These are phyloP conservation scores for Colletotrichum abscissum DNA, from an alignment of 2,329 filamentous ascomycete species.

Conservation along the genomic window DNA sequence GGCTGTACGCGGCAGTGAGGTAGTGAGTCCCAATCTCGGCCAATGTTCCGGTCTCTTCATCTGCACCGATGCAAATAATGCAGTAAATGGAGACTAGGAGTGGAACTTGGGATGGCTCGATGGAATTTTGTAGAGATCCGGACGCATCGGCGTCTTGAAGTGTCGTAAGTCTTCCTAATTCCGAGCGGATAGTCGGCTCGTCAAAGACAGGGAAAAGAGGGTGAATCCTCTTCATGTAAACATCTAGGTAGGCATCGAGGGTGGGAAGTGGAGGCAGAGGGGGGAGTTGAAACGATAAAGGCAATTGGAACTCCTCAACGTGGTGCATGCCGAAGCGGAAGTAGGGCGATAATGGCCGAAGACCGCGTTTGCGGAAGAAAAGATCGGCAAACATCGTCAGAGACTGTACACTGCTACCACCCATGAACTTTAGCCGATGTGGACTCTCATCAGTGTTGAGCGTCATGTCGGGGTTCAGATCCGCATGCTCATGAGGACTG, in stretches of 20 bases:
- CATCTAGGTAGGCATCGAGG: slow-evolving; percentile 24
- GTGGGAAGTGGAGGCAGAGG: slow-evolving; percentile 27
- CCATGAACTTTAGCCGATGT: slow-evolving; percentile 38
- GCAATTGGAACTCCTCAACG: slow-evolving; percentile 39
- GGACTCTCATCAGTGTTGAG: slow-evolving; percentile 40
- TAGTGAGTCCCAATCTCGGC: slow-evolving; percentile 32
- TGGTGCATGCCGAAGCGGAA: slow-evolving; percentile 40
- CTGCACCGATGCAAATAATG: slow-evolving; percentile 37
- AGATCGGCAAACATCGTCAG: slow-evolving; percentile 41
- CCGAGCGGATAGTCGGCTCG: slow-evolving; percentile 20
- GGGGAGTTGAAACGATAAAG: slow-evolving; percentile 30
- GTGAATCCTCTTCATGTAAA: slow-evolving; percentile 38
- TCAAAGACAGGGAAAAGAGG: slow-evolving; percentile 39
- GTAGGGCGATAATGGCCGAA: slow-evolving; percentile 35
- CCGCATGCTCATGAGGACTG: slow-evolving; percentile 13
- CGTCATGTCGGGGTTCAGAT: slow-evolving; percentile 38
- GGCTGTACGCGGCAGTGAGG: slow-evolving; percentile 35
- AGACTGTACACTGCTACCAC: slow-evolving; percentile 40
- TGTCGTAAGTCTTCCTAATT: slow-evolving; percentile 18
- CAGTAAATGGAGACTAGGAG: slow-evolving; percentile 33
- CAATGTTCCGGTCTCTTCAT: slow-evolving; percentile 31
- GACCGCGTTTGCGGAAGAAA: slow-evolving; percentile 36
- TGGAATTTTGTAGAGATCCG: neutral
- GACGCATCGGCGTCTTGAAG: slow-evolving; percentile 4
- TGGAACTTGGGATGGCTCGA: slow-evolving; percentile 16